Conservation (phyloP, 1,284 basidiomycete genomes). For the Ganoderma resinaceum region DNA sequence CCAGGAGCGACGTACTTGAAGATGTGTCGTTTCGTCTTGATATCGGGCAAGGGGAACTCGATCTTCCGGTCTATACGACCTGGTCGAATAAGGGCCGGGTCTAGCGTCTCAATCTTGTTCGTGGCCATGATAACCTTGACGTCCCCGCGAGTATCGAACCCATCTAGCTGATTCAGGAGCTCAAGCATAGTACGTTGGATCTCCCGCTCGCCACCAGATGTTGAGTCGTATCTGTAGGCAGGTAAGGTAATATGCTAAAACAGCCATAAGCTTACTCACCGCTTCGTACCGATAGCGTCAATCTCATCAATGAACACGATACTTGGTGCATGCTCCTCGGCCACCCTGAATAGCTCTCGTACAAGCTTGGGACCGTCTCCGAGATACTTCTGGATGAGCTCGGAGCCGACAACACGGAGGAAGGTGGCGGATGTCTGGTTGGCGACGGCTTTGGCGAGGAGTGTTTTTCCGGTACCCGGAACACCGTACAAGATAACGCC, state of each 20-base stretch:
- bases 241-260: slow-evolving; percentile 11
- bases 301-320: slow-evolving; percentile 99
- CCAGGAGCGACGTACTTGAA: slow-evolving; percentile 69
- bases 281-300: slow-evolving; percentile 98
- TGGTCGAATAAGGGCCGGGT: slow-evolving; percentile 96
- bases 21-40: slow-evolving; percentile 98
- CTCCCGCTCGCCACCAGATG: slow-evolving; percentile 97
- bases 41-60: slow-evolving; percentile 93
- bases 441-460: slow-evolving; percentile 97
- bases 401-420: slow-evolving; percentile 96
- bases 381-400: slow-evolving; percentile 99
- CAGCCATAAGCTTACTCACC: slow-evolving; percentile 55
- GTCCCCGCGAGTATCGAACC: slow-evolving; percentile 98
- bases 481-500: slow-evolving; percentile 99
- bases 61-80: slow-evolving; percentile 99
- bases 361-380: slow-evolving; percentile 99
- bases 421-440: slow-evolving; percentile 99
- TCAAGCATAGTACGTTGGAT: slow-evolving; percentile 99
- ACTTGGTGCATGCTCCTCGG: slow-evolving; percentile 97
- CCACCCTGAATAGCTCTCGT: slow-evolving; percentile 95
- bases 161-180: slow-evolving; percentile 97
- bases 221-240: slow-evolving; percentile 84
- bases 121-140: slow-evolving; percentile 98
- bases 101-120: slow-evolving; percentile 93
- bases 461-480: slow-evolving; percentile 98